Evolutionary conservation across 805 yeast species (phyloP), one percentile per base, ranked within the genome.

Genomic region (Saccharomycopsis babjevae): DNA sequence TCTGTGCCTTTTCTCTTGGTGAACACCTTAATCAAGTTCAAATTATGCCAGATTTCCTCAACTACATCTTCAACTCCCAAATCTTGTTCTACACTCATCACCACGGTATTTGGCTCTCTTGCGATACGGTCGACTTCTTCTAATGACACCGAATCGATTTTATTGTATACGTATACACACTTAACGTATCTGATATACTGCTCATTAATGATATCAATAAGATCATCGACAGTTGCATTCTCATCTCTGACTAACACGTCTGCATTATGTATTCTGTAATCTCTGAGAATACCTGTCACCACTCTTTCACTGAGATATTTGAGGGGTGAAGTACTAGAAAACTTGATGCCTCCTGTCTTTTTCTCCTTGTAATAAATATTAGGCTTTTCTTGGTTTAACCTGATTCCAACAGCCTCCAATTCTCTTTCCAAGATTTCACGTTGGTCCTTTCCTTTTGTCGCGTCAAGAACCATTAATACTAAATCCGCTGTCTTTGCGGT

Each of bases 401-500:
- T 79, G 60, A 93, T 91, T 0, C 99, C 99, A 71, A 93, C 96
- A 5, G 94, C 84, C 70, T 93, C 98, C 66, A 93, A 77, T 75
- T 93, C 99, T 62, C 81, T 81, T 69, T 93, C 97, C 66, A 93
- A 77, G 61, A 92, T 88, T 67, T 80, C 84, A 66, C 97, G 79
- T 73, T 93, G 99, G 67, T 92, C 91, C 34, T 84, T 85, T 34
- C 96, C 89, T 71, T 94, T 94, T 1, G 99, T 93, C 1, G 98
- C 97, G 74, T 93, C 99, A 65, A 93, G 75, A 60, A 93, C 91
- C 96, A 93, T 94, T 69, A 93, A 75, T 64, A 93, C 86, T 69
- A 93, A 76, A 70, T 94, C 98, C 0, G 97, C 91, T 0, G 98
- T 93, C 72, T 94, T 86, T 0, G 97, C 96, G 0, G 97, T 94